Base-by-base conservation (phyloP, 2,329 filamentous ascomycete species). In the Claviceps sorghi region DNA sequence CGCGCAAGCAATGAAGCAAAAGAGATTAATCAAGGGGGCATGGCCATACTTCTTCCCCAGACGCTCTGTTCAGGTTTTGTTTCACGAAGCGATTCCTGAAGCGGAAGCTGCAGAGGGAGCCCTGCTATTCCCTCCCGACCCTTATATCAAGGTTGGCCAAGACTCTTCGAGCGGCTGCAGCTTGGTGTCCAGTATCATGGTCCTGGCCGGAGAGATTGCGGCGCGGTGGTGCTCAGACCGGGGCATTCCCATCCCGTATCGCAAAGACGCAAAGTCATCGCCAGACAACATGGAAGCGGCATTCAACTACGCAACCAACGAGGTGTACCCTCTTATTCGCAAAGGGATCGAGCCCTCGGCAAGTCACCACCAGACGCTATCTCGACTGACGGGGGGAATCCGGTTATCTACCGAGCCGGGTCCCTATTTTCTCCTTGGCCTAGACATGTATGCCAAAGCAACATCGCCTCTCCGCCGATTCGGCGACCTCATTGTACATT, bases 391-490 rank as follows among this genome's bases (percentile, higher is more conserved):
- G 19, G 82, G 82, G 21, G 65, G 69, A 21, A 70, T 77, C 50
- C 72, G 77, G 54, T 63, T 82, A 13, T 74, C 75, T 9, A 69
- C 74, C n/a, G 64, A 62, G 3, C 73, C 80, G 0, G 75, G 72
- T 9, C 75, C 75, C 5, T 76, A 83, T 64, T 73, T 77, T 55
- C 69, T 75, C 45, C 70, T 84, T 53, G 82, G 81, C 19, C 61
- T 77, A 1, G 72, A 79, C 51, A 76, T 77, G 67, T 83, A 84
- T 63, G 69, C 77, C 53, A 83, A 82, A 58, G 75, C 75, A 41
- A 85, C 82, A 8, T 82, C 78, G 49, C 82, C 82, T 19, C 71
- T 86, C n/a, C 78, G 82, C 36, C 76, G 82, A 44, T 84, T 76
- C 64, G 66, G 70, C 5, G 82, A 86, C 63, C 66, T 85, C 47